Conservation (phyloP, 148 eudicot species). For the Oxyria digyna region DNA sequence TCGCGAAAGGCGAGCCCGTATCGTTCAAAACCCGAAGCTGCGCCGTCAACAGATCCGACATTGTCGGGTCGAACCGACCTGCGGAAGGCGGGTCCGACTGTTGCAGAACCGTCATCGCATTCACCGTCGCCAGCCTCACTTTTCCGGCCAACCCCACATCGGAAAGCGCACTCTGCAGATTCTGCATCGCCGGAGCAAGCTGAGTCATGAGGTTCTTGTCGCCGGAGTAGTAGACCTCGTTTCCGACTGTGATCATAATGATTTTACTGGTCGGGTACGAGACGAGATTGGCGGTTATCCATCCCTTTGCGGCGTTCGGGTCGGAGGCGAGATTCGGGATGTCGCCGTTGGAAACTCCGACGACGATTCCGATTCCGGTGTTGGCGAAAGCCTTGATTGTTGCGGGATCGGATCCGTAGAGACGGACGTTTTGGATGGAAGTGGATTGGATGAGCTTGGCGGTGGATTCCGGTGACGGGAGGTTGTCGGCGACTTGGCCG, state of each 20-base stretch:
- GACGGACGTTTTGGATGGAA: slow-evolving; percentile 28
- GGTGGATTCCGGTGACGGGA: slow-evolving; percentile 37
- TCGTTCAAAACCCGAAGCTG: slow-evolving; percentile 26
- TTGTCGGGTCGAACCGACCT: slow-evolving; percentile 28
- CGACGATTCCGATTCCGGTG: slow-evolving; percentile 29
- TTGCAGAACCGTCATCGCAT: slow-evolving; percentile 36
- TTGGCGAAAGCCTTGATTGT: slow-evolving; percentile 34
- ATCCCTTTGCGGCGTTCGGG: slow-evolving; percentile 25
- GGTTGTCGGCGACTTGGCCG: slow-evolving; percentile 54
- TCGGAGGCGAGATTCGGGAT: slow-evolving; percentile 34
- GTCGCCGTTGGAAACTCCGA: slow-evolving; percentile 41
- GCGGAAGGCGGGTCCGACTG: slow-evolving; percentile 42
- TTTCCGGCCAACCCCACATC: slow-evolving; percentile 19
- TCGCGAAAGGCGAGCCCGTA: slow-evolving; percentile 39
- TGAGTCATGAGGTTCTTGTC: slow-evolving; percentile 28
- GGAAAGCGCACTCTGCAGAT: slow-evolving; percentile 27
- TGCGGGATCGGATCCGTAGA: slow-evolving; percentile 37
- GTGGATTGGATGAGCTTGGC: slow-evolving; percentile 31
- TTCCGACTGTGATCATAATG: slow-evolving; percentile 36
- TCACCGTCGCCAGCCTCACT: slow-evolving; percentile 43
- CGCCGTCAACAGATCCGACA: slow-evolving; percentile 23
- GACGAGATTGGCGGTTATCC: slow-evolving; percentile 34
- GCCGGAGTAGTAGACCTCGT: slow-evolving; percentile 37
- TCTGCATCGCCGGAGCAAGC: slow-evolving; percentile 38
- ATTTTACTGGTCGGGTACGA: slow-evolving; percentile 42